Evolutionary conservation across 2,329 filamentous ascomycete species (phyloP).

Genomic region (Epichloe aotearoae): DNA sequence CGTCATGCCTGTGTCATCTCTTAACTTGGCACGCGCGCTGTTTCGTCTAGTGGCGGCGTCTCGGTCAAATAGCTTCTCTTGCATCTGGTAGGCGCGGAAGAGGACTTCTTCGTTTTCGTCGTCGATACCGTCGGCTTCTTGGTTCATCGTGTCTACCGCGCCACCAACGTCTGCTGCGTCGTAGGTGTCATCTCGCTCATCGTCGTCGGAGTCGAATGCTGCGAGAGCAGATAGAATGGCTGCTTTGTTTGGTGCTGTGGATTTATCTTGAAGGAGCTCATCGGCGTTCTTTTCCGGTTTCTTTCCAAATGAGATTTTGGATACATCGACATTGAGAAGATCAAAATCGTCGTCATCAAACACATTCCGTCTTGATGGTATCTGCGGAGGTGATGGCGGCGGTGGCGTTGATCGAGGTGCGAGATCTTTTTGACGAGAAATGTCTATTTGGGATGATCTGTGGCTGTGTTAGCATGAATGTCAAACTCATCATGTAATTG

Average conservation of each 20-base stretch:
- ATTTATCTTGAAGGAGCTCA: slow-evolving; percentile 52
- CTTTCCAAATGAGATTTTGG: slow-evolving; percentile 69
- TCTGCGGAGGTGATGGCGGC: slow-evolving; percentile 11
- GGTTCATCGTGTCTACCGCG: slow-evolving; percentile 59
- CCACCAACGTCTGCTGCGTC: slow-evolving; percentile 86
- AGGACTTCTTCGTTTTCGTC: slow-evolving; percentile 56
- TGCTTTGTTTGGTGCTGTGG: slow-evolving; percentile 59
- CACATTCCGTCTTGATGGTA: slow-evolving; percentile 53
- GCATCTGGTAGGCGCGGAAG: slow-evolving; percentile 56
- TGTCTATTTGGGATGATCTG: slow-evolving; percentile 16
- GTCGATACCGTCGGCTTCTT: slow-evolving; percentile 32
- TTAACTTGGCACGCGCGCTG: slow-evolving; percentile 48
- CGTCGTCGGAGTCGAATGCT: slow-evolving; percentile 84
- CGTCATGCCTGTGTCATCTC: slow-evolving; percentile 71
- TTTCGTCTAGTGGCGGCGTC: slow-evolving; percentile 58
- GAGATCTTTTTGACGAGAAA: slow-evolving; percentile 24
- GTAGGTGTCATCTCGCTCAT: slow-evolving; percentile 95
- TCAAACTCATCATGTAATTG: neutral
- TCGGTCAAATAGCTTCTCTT: slow-evolving; percentile 54
- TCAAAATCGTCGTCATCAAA: slow-evolving; percentile 76
- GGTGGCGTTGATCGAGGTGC: slow-evolving; percentile 48
- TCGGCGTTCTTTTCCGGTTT: slow-evolving; percentile 54
- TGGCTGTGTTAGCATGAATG: slow-evolving; percentile 9
- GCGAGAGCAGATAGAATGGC: slow-evolving; percentile 81
- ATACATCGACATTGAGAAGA: slow-evolving; percentile 49